phyloP scores from a whole-genome alignment of 495 filamentous ascomycete genomes.

The Talaromyces liani region DNA sequence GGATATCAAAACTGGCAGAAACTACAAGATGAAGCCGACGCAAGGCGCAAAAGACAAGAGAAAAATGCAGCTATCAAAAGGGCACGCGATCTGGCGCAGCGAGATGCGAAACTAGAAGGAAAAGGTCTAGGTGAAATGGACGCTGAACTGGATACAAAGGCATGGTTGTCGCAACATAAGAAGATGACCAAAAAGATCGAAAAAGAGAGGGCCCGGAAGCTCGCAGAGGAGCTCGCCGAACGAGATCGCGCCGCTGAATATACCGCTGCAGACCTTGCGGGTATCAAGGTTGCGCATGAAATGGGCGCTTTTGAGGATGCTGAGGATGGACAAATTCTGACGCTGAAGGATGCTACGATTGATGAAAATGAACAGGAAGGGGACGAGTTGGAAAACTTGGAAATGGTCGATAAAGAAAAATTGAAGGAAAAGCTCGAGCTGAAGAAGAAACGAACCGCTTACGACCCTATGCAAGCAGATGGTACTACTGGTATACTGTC shows the following conservation, averaged over 20 bases:
- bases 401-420: conserved; percentile 70
- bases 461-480: conserved; percentile 70
- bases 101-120: conserved; percentile 67
- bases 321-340: conserved; percentile 76
- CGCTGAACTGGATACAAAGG: conserved; percentile 64
- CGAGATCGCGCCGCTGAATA: conserved; percentile 53
- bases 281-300: conserved; percentile 87
- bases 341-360: conserved; percentile 82
- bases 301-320: conserved; percentile 64
- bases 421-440: conserved; percentile 68
- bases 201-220: conserved; percentile 61
- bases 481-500: conserved; percentile 60
- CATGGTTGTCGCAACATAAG: conserved; percentile 81
- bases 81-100: conserved; percentile 73
- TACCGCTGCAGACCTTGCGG: conserved; percentile 75
- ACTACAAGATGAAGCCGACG: conserved; percentile 50
- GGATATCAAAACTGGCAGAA: conserved; percentile 69
- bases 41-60: conserved; percentile 70
- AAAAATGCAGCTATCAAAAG: conserved; percentile 76
- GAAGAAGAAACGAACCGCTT: conserved; percentile 87
- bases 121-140: conserved; percentile 67
- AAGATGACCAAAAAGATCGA: conserved; percentile 86
- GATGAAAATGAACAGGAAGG: conserved; percentile 82
- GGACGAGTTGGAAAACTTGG: conserved; percentile 84
- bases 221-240: conserved; percentile 68